These are phyloP conservation scores for Sugiyamaella smithiae DNA, from an alignment of 805 yeast genomes.

Conservation along the genomic window DNA sequence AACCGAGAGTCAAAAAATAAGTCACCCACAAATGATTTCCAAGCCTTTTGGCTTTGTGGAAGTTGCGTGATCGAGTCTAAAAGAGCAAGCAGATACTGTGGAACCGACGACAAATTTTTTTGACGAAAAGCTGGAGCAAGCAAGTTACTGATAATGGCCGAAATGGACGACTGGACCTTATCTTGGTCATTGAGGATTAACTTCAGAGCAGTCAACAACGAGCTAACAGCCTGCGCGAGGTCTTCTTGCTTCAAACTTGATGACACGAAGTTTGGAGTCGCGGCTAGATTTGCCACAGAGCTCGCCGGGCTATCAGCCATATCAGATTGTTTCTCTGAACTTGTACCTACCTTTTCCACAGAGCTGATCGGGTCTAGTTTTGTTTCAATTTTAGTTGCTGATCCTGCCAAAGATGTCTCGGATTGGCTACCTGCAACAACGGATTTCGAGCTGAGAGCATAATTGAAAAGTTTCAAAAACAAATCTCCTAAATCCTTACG, in stretches of 20 bases:
- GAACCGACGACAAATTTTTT: constrained; percentile 28
- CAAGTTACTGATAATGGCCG: constrained; percentile 52
- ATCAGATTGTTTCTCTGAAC: neutral
- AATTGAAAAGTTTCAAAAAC: constrained; percentile 36
- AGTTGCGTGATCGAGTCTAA: constrained; percentile 18
- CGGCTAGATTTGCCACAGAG: neutral
- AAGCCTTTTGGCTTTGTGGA: constrained; percentile 44
- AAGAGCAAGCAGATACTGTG: constrained; percentile 10
- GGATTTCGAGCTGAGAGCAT: constrained; percentile 19
- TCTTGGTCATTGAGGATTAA: constrained; percentile 57
- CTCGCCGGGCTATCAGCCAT: neutral
- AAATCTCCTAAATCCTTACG: constrained; percentile 56
- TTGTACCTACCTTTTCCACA: no score
- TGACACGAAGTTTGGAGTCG: neutral
- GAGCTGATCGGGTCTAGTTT: no score
- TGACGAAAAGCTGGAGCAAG: constrained; percentile 52
- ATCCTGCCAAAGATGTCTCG: neutral
- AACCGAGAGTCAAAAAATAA: constrained; percentile 59
- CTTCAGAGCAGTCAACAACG: constrained; percentile 42
- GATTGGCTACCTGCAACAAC: neutral
- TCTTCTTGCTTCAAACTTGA: constrained; percentile 38
- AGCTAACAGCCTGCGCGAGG: constrained; percentile 41
- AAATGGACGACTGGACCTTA: constrained; percentile 48
- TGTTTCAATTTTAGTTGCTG: neutral
- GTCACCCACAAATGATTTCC: constrained; percentile 68